These are phyloP conservation scores for Oryza longistaminata DNA, from an alignment of 176 grass and related monocot genomes.

Conservation along the genomic window DNA sequence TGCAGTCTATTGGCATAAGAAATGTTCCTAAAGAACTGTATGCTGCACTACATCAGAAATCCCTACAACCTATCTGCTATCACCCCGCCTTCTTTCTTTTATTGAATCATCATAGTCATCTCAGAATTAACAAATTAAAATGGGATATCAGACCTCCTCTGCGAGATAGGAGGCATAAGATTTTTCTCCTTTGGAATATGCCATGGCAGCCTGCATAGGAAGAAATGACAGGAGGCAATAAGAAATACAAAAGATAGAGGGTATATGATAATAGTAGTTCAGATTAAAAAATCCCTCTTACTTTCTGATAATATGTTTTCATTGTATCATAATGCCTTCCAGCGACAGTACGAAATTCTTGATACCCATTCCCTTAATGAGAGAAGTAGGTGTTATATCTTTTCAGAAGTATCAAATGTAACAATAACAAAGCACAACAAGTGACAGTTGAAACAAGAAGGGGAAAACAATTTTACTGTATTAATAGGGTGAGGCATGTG, in stretches of 20 bases:
- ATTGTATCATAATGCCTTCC: conserved; percentile 67
- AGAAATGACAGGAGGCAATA: conserved; percentile 29
- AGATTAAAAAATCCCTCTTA: conserved; percentile 34
- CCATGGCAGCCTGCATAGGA: conserved; percentile 69
- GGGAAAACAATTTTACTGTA: conserved; percentile 1
- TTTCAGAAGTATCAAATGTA: conserved; percentile 20
- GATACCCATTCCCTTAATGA: conserved; percentile 66
- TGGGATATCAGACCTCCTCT: conserved; percentile 61
- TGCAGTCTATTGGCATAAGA: background rate
- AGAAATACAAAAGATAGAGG: conserved; percentile 23
- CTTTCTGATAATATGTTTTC: conserved; percentile 77
- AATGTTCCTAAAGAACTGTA: background rate
- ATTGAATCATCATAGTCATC: background rate
- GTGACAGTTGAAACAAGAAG: background rate
- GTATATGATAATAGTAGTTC: conserved; percentile 1
- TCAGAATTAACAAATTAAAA: conserved; percentile 26
- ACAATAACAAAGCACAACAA: conserved; percentile 21
- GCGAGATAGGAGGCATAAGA: conserved; percentile 78
- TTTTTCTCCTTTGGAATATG: conserved; percentile 80
- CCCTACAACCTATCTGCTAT: background rate
- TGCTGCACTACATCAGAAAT: conserved; percentile 4
- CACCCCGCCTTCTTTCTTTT: background rate
- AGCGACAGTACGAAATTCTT: conserved; percentile 55
- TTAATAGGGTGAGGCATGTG: background rate
- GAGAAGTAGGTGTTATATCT: conserved; percentile 44